Evolutionary conservation across 225 moss, liverwort and hornwort species (phyloP), one percentile per base, ranked within the genome.

Genomic region (Pseudisothecium myosuroides): DNA sequence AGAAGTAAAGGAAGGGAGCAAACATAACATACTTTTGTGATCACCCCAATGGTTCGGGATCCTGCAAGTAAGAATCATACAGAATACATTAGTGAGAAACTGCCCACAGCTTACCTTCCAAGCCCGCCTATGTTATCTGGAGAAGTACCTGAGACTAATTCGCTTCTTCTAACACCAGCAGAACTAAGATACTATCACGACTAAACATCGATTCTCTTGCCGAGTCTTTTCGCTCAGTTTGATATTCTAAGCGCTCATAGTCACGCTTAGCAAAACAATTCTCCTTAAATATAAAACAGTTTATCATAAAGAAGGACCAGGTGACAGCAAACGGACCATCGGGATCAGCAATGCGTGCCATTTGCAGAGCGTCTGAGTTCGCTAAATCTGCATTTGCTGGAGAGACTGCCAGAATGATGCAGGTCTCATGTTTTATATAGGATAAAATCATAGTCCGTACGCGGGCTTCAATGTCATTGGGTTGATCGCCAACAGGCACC

Each of bases 401-500:
- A 10, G 98, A 98, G 85, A 97, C 98, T 81, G 98, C 98, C 85
- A 98, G 92, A 87, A 98, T 97, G 86, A 98, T 97, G 92, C 98
- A 98, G 34, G 98, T 98, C 87, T 98, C 98, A 80, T 98, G 98
- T 93, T 98, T 98, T 81, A 98, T 98, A 65, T 98, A 98, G 75
- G 95, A 96, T 72, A 98, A 86, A 83, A 98, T 95, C 98, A 98
- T 98, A 34, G 97, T 98, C 85, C 98, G 95, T 76, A 98, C 97
- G 66, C 98, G 95, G 45, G 98, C 96, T 89, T 98, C 98, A 89
- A 98, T 98, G 88, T 98, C 98, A 67, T 94, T 94, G 73, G 98
- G 98, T 91, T 98, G 98, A 90, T 98, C 98, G 73, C 98, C 98
- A 76, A 98, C 98, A 82, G 98, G 98, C 80, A 98, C 98, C 94